These are phyloP conservation scores for Magnolia officinalis DNA, from an alignment of 164 flowering plant species.

Conservation along the genomic window DNA sequence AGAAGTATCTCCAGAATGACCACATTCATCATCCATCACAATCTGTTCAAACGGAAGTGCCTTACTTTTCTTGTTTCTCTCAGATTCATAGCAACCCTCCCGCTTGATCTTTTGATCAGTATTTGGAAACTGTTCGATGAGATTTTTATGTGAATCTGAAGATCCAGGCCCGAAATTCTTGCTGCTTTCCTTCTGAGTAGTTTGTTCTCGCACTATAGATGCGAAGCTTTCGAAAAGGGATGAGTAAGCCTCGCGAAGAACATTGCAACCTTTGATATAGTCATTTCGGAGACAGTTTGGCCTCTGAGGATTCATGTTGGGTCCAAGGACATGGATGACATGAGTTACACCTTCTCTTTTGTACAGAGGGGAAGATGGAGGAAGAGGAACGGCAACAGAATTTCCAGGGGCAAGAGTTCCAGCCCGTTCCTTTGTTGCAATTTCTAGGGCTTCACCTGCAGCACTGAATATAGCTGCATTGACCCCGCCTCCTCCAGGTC, in stretches of 20 bases:
- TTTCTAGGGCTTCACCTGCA: conserved; percentile 71
- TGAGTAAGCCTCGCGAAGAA: conserved; percentile 73
- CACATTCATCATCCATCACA: neutral
- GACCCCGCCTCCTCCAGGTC: conserved; percentile 97
- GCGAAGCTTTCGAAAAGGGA: conserved; percentile 78
- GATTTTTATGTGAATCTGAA: conserved; percentile 21
- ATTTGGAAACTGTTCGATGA: conserved; percentile 12
- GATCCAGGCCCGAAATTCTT: conserved; percentile 7
- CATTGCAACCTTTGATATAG: conserved; percentile 62
- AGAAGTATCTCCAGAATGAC: neutral
- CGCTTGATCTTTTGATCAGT: conserved; percentile 48
- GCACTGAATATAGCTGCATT: conserved; percentile 89
- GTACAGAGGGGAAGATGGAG: conserved; percentile 63
- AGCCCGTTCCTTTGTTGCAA: conserved; percentile 73
- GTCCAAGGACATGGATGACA: conserved; percentile 97
- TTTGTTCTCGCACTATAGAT: conserved; percentile 34
- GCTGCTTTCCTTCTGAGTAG: conserved; percentile 12
- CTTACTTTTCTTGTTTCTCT: conserved; percentile 58
- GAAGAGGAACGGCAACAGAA: conserved; percentile 73
- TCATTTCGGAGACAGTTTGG: conserved; percentile 74
- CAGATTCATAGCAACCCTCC: conserved; percentile 33
- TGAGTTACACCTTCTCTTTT: conserved; percentile 81
- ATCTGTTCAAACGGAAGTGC: conserved; percentile 32
- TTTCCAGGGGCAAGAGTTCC: conserved; percentile 65
- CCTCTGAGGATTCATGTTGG: conserved; percentile 91